Percentiles rank a stretch among this genome's conserved stretches.
Conservation (phyloP, 2,329 filamentous ascomycete genomes). For the Aschersonia sp. region DNA sequence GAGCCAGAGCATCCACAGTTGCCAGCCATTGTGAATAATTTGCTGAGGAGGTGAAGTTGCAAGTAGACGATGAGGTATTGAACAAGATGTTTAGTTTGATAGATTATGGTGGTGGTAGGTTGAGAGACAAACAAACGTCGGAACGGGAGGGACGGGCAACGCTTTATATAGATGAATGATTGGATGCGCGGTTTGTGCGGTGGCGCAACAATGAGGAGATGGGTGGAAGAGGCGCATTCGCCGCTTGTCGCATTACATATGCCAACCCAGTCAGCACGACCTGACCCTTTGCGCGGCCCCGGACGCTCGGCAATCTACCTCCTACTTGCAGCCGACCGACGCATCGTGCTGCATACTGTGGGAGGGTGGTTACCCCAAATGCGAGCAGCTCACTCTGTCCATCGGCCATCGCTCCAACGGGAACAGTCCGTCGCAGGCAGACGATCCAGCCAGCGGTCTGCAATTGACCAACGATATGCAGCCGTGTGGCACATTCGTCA, state of each 20-base stretch:
- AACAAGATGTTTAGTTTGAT: no score
- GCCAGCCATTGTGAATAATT: conserved; percentile 13
- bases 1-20: conserved; percentile 21
- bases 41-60: no score
- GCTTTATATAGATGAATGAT: background rate
- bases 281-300: background rate
- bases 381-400: no score
- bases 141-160: background rate
- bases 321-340: background rate
- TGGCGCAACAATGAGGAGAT: background rate
- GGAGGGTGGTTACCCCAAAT: no score
- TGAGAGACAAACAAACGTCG: background rate
- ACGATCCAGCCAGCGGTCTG: no score
- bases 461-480: background rate
- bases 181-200: conserved; percentile 4
- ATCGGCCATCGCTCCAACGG: background rate
- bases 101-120: background rate
- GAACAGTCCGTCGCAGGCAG: background rate
- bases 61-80: no score
- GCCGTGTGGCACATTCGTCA: background rate
- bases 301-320: background rate
- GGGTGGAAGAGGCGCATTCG: background rate
- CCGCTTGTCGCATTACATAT: background rate
- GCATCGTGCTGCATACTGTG: background rate
- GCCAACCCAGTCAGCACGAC: no score